Conservation (phyloP, 2,329 filamentous ascomycete species). For the Calycina marina region DNA sequence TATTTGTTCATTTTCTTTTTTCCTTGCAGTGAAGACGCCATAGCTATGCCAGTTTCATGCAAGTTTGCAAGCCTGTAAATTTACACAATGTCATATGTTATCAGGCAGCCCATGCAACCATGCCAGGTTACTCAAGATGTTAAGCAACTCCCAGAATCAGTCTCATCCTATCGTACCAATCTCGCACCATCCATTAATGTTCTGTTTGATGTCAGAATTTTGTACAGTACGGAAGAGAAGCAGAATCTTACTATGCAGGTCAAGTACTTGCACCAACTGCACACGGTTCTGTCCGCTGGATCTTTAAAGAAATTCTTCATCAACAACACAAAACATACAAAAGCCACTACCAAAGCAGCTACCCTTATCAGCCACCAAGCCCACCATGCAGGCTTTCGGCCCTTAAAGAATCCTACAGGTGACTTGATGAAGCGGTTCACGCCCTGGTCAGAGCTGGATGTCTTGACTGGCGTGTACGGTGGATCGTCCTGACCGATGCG, state of each 20-base stretch:
- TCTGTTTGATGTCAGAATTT: constrained; percentile 25
- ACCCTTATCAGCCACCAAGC: constrained; percentile 85
- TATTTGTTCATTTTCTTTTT: too few relatives aligned
- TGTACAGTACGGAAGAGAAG: neutral
- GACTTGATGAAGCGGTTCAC: constrained; percentile 38
- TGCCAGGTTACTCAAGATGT: too few relatives aligned
- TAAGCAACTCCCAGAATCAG: too few relatives aligned
- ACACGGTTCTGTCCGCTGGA: constrained; percentile 56
- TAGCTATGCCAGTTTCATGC: too few relatives aligned
- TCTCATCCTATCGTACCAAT: constrained; percentile 21
- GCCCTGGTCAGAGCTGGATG: constrained; percentile 18
- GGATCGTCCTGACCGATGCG: constrained; percentile 55
- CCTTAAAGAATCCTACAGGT: constrained; percentile 73
- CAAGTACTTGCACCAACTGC: constrained; percentile 88
- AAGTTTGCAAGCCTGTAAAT: too few relatives aligned
- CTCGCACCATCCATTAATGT: constrained; percentile 55
- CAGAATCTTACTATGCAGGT: constrained; percentile 67
- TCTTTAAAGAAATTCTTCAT: constrained; percentile 92
- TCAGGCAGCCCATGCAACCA: too few relatives aligned
- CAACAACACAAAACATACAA: constrained; percentile 75
- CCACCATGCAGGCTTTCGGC: constrained; percentile 91
- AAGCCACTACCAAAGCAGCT: constrained; percentile 61
- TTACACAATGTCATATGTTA: too few relatives aligned
- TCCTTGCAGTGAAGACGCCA: too few relatives aligned
- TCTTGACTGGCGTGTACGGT: constrained; percentile 55